These are phyloP conservation scores for Phyllachora maydis DNA, from an alignment of 2,329 filamentous ascomycete genomes.

Conservation along the genomic window DNA sequence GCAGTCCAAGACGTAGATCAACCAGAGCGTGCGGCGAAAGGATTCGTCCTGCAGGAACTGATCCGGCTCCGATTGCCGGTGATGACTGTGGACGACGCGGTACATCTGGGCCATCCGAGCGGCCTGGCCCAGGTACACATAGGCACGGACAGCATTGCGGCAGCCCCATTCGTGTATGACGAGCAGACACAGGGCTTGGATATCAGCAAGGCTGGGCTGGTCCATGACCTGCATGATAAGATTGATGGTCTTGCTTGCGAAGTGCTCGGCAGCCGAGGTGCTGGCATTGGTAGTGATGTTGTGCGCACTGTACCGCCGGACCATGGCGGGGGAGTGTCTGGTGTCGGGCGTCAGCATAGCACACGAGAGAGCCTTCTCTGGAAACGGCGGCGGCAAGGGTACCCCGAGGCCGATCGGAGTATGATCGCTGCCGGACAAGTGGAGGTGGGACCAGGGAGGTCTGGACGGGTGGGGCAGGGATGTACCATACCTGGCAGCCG, in stretches of 20 bases:
- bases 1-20: conserved; percentile 42
- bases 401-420: too few relatives aligned
- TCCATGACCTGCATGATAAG: conserved; percentile 36
- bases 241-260: conserved; percentile 33
- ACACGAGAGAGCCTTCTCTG: background rate
- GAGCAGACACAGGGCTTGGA: conserved; percentile 38
- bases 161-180: conserved; percentile 44
- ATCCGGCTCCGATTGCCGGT: conserved; percentile 27
- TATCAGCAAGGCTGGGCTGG: conserved; percentile 36
- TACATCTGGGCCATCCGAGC: conserved; percentile 46
- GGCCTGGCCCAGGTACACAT: conserved; percentile 41
- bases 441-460: too few relatives aligned
- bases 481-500: conserved; percentile 36
- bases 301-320: conserved; percentile 35
- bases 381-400: too few relatives aligned
- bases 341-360: conserved; percentile 1
- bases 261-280: conserved; percentile 34
- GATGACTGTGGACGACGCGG: conserved; percentile 33
- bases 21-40: conserved; percentile 38
- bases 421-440: too few relatives aligned
- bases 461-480: too few relatives aligned
- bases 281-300: conserved; percentile 22
- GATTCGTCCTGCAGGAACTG: conserved; percentile 40
- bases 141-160: conserved; percentile 38
- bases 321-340: conserved; percentile 34